Percentiles rank a stretch among this genome's conserved stretches.
Evolutionary conservation across 345 rosid species (phyloP).

Genomic region (Cardamine occulta): DNA sequence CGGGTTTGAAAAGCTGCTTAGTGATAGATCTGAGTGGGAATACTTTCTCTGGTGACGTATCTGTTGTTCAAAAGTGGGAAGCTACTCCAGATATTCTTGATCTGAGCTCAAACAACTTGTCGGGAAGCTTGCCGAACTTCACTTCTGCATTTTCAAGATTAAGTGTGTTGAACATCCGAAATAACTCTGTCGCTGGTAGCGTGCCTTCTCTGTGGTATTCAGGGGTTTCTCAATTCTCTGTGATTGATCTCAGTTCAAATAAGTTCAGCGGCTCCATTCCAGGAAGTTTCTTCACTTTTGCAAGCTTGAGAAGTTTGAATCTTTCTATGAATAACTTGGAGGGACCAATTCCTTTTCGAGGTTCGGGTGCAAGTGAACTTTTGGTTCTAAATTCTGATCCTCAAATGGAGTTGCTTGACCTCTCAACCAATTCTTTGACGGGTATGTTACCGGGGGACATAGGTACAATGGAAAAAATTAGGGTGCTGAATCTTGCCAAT

Average conservation of each 20-base stretch:
- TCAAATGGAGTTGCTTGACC: constrained; percentile 83
- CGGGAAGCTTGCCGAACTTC: constrained; percentile 71
- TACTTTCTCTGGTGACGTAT: constrained; percentile 63
- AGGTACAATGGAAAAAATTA: constrained; percentile 63
- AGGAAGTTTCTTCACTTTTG: constrained; percentile 58
- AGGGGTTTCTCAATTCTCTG: constrained; percentile 50
- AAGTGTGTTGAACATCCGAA: constrained; percentile 57
- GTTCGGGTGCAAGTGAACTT: constrained; percentile 65
- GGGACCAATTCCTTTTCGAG: constrained; percentile 70
- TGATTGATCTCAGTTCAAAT: constrained; percentile 80
- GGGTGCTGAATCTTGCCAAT: constrained; percentile 66
- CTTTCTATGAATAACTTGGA: constrained; percentile 75
- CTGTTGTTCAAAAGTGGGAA: constrained; percentile 67
- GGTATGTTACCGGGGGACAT: constrained; percentile 69
- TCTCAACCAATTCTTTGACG: constrained; percentile 70
- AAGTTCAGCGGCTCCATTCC: constrained; percentile 70
- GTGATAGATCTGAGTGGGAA: constrained; percentile 78
- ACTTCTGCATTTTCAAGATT: constrained; percentile 59
- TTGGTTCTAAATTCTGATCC: constrained; percentile 51
- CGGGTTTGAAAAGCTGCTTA: constrained; percentile 48
- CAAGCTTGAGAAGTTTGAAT: constrained; percentile 63
- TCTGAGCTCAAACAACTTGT: constrained; percentile 80
- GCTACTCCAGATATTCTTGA: constrained; percentile 69
- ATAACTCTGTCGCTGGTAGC: constrained; percentile 67
- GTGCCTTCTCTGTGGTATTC: constrained; percentile 64